phyloP scores from a whole-genome alignment of 2,329 filamentous ascomycete genomes.

The Phialemoniopsis sp. region DNA sequence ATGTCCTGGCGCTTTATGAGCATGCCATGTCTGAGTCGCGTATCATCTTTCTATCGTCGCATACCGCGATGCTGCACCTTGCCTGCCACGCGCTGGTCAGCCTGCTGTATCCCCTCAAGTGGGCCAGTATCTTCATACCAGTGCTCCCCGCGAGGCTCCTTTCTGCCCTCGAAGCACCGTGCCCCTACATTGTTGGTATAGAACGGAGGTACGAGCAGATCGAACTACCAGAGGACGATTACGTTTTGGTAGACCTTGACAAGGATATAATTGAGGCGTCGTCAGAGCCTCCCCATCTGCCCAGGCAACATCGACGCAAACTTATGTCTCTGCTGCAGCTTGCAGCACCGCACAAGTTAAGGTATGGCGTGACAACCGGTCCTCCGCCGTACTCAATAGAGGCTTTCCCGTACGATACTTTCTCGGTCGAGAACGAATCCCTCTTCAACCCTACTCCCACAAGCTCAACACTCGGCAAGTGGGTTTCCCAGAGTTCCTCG shows the following conservation, averaged over 20 bases:
- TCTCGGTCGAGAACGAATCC: constrained; percentile 78
- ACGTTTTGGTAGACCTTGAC: constrained; percentile 91
- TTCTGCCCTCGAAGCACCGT: constrained; percentile 88
- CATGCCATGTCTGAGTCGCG: constrained; percentile 89
- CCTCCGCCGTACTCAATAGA: constrained; percentile 92
- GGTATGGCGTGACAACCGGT: constrained; percentile 81
- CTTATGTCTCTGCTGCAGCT: constrained; percentile 82
- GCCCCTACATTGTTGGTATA: constrained; percentile 94
- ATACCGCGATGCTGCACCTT: constrained; percentile 93
- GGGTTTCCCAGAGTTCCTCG: constrained; percentile 84
- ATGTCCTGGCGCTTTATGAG: constrained; percentile 89
- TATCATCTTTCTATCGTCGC: constrained; percentile 93
- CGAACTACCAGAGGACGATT: constrained; percentile 89
- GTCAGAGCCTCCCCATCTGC: constrained; percentile 69
- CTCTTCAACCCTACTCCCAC: constrained; percentile 72
- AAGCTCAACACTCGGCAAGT: constrained; percentile 73
- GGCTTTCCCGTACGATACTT: constrained; percentile 85
- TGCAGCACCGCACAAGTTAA: constrained; percentile 83
- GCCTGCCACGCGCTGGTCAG: constrained; percentile 83
- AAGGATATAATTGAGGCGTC: constrained; percentile 87
- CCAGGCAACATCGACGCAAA: constrained; percentile 86
- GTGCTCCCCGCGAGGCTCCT: constrained; percentile 83
- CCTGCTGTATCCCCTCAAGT: constrained; percentile 84
- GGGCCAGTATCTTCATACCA: constrained; percentile 92
- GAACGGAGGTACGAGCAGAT: constrained; percentile 86